Evolutionary conservation across 179 eudicot genomes (phyloP).

Genomic region (Beta macrorhiza): DNA sequence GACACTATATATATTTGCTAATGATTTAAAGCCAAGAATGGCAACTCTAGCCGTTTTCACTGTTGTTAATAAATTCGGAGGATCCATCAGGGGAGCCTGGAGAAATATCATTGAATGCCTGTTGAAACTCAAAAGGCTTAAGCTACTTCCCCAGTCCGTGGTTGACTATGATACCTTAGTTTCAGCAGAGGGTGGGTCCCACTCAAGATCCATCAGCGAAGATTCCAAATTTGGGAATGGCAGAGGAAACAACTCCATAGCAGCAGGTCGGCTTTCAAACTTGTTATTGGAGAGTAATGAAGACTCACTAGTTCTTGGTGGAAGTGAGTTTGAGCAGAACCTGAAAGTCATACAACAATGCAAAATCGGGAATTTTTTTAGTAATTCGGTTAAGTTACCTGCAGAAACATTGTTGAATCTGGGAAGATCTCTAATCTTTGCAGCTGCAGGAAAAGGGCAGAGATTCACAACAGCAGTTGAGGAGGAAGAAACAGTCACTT

Average conservation of each 20-base stretch:
- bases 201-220: conserved; percentile 29
- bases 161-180: conserved; percentile 47
- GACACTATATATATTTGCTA: conserved; percentile 76
- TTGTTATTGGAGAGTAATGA: conserved; percentile 69
- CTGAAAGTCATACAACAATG: conserved; percentile 81
- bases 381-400: conserved; percentile 59
- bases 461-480: conserved; percentile 85
- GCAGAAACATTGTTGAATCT: conserved; percentile 68
- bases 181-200: conserved; percentile 21
- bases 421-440: conserved; percentile 76
- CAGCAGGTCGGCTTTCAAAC: conserved; percentile 55
- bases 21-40: conserved; percentile 91
- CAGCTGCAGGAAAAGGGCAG: conserved; percentile 96
- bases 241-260: conserved; percentile 35
- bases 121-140: conserved; percentile 77
- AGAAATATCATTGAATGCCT: conserved; percentile 86
- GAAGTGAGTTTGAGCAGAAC: conserved; percentile 91
- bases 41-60: conserved; percentile 91
- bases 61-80: conserved; percentile 76
- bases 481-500: conserved; percentile 86
- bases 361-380: conserved; percentile 72
- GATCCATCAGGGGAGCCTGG: conserved; percentile 84
- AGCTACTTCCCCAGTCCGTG: conserved; percentile 75
- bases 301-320: conserved; percentile 65
- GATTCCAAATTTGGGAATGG: conserved; percentile 33